Percentiles rank a stretch among this genome's conserved stretches.
phyloP scores from a whole-genome alignment of 2,329 filamentous ascomycete species.

The Pseudocercospora ulei region DNA sequence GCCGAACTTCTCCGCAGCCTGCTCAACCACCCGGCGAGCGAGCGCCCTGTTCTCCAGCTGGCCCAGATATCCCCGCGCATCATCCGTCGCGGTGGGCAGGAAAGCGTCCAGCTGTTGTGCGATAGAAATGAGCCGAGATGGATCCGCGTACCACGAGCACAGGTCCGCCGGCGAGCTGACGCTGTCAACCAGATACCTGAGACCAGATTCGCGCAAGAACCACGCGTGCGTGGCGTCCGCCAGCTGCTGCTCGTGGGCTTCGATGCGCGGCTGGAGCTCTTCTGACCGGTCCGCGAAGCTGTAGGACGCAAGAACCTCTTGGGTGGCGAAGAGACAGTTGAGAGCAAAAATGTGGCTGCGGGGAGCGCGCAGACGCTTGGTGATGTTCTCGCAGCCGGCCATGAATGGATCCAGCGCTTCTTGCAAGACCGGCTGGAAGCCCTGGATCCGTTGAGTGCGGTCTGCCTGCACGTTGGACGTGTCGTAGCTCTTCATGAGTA shows the following conservation, averaged over 20 bases:
- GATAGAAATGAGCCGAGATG: constrained; percentile 48
- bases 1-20: constrained; percentile 75
- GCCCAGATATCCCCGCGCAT: constrained; percentile 73
- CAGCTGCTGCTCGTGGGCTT: constrained; percentile 42
- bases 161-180: constrained; percentile 23
- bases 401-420: constrained; percentile 84
- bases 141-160: constrained; percentile 27
- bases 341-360: constrained; percentile 59
- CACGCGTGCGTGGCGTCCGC: constrained; percentile 52
- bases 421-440: constrained; percentile 63
- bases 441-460: constrained; percentile 49
- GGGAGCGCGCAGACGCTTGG: constrained; percentile 51
- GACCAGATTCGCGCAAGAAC: constrained; percentile 64
- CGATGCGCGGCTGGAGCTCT: constrained; percentile 27
- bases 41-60: constrained; percentile 61
- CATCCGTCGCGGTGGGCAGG: constrained; percentile 82
- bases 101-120: constrained; percentile 80
- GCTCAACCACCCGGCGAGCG: constrained; percentile 66
- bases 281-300: constrained; percentile 49
- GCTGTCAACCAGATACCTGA: constrained; percentile 43
- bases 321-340: constrained; percentile 58
- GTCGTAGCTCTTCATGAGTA: constrained; percentile 78
- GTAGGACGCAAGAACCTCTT: constrained; percentile 48
- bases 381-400: constrained; percentile 60
- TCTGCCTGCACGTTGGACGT: constrained; percentile 57